Evolutionary conservation across 805 yeast species (phyloP).

Genomic region (Metschnikowia peoriensis): DNA sequence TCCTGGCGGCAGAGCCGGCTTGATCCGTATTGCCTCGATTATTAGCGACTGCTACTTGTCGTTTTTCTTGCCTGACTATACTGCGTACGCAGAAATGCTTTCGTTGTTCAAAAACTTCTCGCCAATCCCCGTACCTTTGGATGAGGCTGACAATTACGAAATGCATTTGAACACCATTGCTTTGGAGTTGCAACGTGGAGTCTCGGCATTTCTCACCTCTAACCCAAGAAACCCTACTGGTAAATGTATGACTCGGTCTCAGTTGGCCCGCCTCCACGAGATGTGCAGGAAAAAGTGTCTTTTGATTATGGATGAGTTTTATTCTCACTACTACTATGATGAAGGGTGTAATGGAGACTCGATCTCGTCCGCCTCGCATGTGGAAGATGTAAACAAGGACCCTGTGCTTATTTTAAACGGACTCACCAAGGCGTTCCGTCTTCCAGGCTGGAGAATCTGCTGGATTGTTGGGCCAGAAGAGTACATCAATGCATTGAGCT

Average conservation of each 20-base stretch:
- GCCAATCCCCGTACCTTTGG: slow-evolving; percentile 61
- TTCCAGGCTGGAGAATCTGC: slow-evolving; percentile 65
- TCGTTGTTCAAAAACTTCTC: slow-evolving; percentile 60
- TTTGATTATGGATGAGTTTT: slow-evolving; percentile 63
- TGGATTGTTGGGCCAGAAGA: slow-evolving; percentile 65
- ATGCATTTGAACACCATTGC: slow-evolving; percentile 52
- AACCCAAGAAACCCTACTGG: slow-evolving; percentile 68
- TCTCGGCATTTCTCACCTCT: slow-evolving; percentile 55
- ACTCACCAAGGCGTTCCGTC: slow-evolving; percentile 56
- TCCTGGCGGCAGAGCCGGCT: slow-evolving; percentile 64
- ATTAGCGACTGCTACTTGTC: slow-evolving; percentile 57
- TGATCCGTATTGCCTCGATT: slow-evolving; percentile 60
- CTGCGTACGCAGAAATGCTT: slow-evolving; percentile 65
- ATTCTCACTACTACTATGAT: slow-evolving; percentile 56
- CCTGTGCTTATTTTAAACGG: slow-evolving; percentile 62
- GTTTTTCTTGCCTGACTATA: slow-evolving; percentile 60
- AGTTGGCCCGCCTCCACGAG: slow-evolving; percentile 48
- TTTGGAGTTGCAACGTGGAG: slow-evolving; percentile 55
- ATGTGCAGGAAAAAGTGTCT: slow-evolving; percentile 54
- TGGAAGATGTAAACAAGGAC: slow-evolving; percentile 54
- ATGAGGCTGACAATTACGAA: slow-evolving; percentile 55
- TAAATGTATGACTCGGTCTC: slow-evolving; percentile 46
- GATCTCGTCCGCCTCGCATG: slow-evolving; percentile 48
- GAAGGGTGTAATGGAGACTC: slow-evolving; percentile 54
- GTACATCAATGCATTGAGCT: slow-evolving; percentile 51